Base-by-base conservation (phyloP, 306 rosid species). In the Sicyos baderoa region DNA sequence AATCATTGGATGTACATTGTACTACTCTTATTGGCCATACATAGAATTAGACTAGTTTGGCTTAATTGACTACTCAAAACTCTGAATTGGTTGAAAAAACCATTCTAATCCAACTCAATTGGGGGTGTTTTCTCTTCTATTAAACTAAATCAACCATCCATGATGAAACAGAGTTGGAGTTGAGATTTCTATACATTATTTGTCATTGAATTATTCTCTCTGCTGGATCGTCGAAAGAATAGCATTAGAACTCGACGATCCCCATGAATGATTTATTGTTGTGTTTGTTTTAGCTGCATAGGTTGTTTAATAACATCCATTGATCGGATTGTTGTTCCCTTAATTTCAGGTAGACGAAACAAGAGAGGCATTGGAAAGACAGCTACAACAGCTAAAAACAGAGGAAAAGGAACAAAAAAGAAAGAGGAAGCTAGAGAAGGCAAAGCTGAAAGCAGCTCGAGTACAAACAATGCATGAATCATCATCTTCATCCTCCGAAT, bases 401-500 rank as follows among this genome's bases (percentile, higher is more conserved):
- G 84, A 85, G 75, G 80, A 84, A 70, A 80, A 85, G 84, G 91
- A 89, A 54, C 15, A 76, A 76, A 89, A 92, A 84, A 87, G 70
- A 54, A 76, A 47, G 49, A 79, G 47, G 73, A 92, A 89, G 67
- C 72, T 84, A 70, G 89, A 83, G 80, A 84, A 77, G 56, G 84
- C 89, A 27, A 79, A 75, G 81, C 75, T 75, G 3, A 86, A 83
- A 72, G 84, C 84, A 16, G 54, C 81, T 6, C 79, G 70, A 73
- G 77, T 68, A 85, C 77, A 71, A 63, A 72, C 56, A 22, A 71
- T 57, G 51, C 32, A 55, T 62, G 75, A 79, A 68, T 82, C 83
- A 0, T 84, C 95, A 0, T 85, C 89, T 1, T 85, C 88, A 6
- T 91, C 94, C 0, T 86, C 94, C 1, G 94, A 84, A 76, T 89